phyloP scores from a whole-genome alignment of 176 grass and related monocot genomes.

The Oryza australiensis region DNA sequence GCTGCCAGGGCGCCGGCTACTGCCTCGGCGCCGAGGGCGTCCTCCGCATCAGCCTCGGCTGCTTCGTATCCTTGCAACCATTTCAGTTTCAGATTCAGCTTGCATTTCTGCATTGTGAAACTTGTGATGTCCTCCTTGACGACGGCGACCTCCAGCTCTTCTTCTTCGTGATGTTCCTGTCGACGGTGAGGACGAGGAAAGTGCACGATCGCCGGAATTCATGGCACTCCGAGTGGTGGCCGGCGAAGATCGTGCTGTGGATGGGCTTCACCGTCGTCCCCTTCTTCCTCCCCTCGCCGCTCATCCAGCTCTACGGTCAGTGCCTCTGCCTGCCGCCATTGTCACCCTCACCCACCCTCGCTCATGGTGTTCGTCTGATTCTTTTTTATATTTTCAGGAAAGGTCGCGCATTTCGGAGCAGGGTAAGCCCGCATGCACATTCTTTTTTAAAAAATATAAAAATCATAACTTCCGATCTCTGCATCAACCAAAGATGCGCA shows the following conservation, averaged over 20 bases:
- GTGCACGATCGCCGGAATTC: conserved; percentile 71
- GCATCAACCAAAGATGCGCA: too few species aligned
- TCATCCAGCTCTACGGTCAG: conserved; percentile 93
- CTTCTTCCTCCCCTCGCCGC: conserved; percentile 75
- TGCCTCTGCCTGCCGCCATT: neutral
- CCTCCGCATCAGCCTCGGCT: conserved; percentile 88
- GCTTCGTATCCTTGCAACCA: conserved; percentile 75
- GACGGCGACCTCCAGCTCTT: conserved; percentile 44
- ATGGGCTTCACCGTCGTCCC: conserved; percentile 67
- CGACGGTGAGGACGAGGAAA: conserved; percentile 61
- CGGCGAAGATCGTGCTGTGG: conserved; percentile 82
- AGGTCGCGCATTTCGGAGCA: conserved; percentile 87
- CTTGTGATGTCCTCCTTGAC: conserved; percentile 38
- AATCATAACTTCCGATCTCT: too few species aligned
- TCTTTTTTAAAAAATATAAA: too few species aligned
- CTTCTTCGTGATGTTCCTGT: conserved; percentile 97
- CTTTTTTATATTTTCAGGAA: conserved; percentile 54
- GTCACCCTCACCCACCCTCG: neutral
- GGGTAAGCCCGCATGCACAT: conserved; percentile 49
- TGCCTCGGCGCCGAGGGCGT: conserved; percentile 93
- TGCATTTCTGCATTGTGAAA: neutral
- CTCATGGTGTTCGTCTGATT: neutral
- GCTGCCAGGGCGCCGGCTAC: conserved; percentile 53
- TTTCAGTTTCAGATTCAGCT: too few species aligned
- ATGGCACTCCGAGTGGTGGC: conserved; percentile 99